Evolutionary conservation across 495 filamentous ascomycete genomes (phyloP).

Genomic region (Talaromyces nanjingensis): DNA sequence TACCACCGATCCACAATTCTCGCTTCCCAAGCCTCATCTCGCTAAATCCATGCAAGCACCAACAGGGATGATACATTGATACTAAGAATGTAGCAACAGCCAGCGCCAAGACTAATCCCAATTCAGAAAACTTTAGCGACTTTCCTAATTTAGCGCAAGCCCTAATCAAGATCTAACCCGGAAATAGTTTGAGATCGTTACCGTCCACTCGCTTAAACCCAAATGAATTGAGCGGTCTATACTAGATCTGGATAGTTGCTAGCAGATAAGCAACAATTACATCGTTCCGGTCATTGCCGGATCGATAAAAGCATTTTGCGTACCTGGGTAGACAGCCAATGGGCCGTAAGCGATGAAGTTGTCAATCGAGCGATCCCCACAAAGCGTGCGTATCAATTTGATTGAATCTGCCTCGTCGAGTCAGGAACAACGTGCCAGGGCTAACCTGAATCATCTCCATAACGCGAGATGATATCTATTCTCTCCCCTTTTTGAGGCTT

Average conservation of each 20-base stretch:
- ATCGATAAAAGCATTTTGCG: background rate
- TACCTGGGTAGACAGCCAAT: background rate
- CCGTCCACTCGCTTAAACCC: background rate
- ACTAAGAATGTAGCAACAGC: background rate
- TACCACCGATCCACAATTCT: background rate
- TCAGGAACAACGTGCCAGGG: background rate
- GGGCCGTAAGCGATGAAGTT: background rate
- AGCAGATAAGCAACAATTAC: background rate
- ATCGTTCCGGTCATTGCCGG: background rate
- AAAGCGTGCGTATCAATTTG: background rate
- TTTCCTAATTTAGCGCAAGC: background rate
- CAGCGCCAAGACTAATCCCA: background rate
- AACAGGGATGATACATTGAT: background rate
- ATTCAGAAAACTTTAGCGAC: background rate
- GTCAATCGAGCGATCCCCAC: background rate
- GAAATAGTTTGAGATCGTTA: background rate
- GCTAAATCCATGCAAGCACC: background rate
- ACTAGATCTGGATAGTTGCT: background rate
- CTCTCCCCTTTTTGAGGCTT: background rate
- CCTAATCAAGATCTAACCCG: background rate
- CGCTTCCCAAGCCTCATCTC: background rate
- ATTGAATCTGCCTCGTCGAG: background rate
- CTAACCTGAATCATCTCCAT: background rate
- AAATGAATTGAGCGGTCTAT: background rate
- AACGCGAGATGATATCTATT: background rate